A percentile compares a stretch with the other conserved stretches of the same genome.
These are phyloP conservation scores for Hawksworthiomyces lignivorus DNA, from an alignment of 2,329 filamentous ascomycete genomes.

Conservation along the genomic window DNA sequence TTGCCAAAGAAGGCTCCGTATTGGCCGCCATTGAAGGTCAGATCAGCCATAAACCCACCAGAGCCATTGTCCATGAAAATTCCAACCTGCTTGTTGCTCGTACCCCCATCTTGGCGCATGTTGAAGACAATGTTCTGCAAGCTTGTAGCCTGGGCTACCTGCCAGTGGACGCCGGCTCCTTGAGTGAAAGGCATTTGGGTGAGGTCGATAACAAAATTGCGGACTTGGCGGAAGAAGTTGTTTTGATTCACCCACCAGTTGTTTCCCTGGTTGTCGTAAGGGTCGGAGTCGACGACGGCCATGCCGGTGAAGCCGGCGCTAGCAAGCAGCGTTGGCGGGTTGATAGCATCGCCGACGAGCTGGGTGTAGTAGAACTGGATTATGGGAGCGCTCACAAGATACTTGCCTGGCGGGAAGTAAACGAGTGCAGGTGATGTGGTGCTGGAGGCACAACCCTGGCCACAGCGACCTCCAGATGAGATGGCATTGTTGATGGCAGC, in stretches of 20 bases:
- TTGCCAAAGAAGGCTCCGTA: conserved; percentile 74
- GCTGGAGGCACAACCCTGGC: conserved; percentile 70
- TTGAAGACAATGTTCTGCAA: conserved; percentile 76
- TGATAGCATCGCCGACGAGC: conserved; percentile 71
- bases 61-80: conserved; percentile 83
- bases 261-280: conserved; percentile 60
- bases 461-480: conserved; percentile 70
- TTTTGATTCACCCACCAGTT: conserved; percentile 78
- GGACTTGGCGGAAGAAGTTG: conserved; percentile 78
- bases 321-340: conserved; percentile 69
- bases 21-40: conserved; percentile 75
- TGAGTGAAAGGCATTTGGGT: conserved; percentile 52
- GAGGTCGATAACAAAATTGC: conserved; percentile 74
- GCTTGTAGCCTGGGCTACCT: conserved; percentile 75
- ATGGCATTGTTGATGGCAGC: conserved; percentile 81
- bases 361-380: conserved; percentile 90
- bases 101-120: conserved; percentile 60
- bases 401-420: conserved; percentile 87
- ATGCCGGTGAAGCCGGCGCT: conserved; percentile 68
- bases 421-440: conserved; percentile 80
- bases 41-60: conserved; percentile 75
- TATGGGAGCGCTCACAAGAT: conserved; percentile 71
- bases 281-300: conserved; percentile 81
- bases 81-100: conserved; percentile 62
- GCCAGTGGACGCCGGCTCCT: conserved; percentile 74